Percentiles rank a stretch among this genome's conserved stretches.
Evolutionary conservation across 768 basidiomycete genomes (phyloP).

Genomic region (Auriscalpium orientale): DNA sequence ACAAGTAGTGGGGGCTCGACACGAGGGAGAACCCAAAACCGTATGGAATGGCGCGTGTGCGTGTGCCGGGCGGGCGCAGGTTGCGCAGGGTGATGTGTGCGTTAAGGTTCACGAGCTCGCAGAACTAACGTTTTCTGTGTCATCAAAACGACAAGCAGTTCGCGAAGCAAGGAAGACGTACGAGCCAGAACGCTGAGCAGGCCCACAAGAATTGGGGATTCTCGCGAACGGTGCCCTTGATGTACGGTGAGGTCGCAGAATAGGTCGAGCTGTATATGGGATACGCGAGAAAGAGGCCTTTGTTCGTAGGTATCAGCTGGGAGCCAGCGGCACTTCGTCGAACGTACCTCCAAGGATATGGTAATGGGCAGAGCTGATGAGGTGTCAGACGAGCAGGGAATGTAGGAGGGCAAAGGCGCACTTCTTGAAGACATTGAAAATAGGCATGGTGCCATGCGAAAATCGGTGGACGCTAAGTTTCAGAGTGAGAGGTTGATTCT

Average conservation of each 20-base stretch:
- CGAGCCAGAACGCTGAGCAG: constrained; percentile 65
- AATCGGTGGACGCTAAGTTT: constrained; percentile 80
- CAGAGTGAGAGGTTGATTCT: not conserved
- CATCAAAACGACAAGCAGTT: constrained; percentile 1
- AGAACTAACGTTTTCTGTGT: constrained; percentile 43
- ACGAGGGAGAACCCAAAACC: constrained; percentile 89
- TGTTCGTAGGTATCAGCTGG: not conserved
- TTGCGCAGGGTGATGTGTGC: constrained; percentile 78
- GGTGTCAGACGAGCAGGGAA: not conserved
- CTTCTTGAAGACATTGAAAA: constrained; percentile 85
- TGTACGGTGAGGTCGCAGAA: constrained; percentile 53
- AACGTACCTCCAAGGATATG: constrained; percentile 61
- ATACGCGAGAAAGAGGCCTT: constrained; percentile 69
- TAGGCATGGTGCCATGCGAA: constrained; percentile 92
- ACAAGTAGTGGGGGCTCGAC: constrained; percentile 92
- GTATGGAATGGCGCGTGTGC: constrained; percentile 76
- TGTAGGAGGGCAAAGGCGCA: constrained; percentile 26
- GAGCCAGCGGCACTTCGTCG: not conserved
- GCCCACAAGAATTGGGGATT: constrained; percentile 61
- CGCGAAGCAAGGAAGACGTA: constrained; percentile 33
- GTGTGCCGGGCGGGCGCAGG: constrained; percentile 76
- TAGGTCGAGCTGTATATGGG: constrained; percentile 80
- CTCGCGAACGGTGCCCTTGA: constrained; percentile 55
- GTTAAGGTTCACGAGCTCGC: constrained; percentile 76
- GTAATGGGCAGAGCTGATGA: constrained; percentile 77